phyloP scores from a whole-genome alignment of 345 rosid species.

The Pistacia integerrima region DNA sequence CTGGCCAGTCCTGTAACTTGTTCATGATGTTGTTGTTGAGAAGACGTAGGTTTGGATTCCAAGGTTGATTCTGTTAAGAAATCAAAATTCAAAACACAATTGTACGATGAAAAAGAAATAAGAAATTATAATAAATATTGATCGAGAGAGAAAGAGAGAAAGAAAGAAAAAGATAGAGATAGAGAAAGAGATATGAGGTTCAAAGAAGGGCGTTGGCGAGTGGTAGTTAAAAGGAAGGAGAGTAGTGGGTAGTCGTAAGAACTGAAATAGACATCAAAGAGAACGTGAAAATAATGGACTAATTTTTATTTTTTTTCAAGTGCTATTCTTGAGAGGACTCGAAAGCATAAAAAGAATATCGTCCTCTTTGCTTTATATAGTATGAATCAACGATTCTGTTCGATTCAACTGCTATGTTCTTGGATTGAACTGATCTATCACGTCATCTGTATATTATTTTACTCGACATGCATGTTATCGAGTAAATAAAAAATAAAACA shows the following conservation, averaged over 20 bases:
- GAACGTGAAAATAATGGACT: conserved; percentile 43
- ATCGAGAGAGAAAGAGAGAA: not conserved
- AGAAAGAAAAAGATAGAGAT: not conserved
- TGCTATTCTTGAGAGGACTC: no score
- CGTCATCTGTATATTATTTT: no score
- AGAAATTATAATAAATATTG: not conserved
- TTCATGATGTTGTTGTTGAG: conserved; percentile 32
- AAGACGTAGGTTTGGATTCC: not conserved
- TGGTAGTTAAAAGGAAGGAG: conserved; percentile 29
- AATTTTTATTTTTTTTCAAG: not conserved
- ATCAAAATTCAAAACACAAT: not conserved
- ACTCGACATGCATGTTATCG: no score
- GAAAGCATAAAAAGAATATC: no score
- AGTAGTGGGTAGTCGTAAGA: conserved; percentile 11
- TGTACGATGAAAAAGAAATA: not conserved
- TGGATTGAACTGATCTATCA: no score
- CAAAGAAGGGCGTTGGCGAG: not conserved
- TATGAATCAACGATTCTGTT: no score
- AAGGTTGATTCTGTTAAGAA: conserved; percentile 9
- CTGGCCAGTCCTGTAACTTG: conserved; percentile 83
- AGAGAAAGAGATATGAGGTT: conserved; percentile 9
- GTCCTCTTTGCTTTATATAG: no score
- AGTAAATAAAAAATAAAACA: no score
- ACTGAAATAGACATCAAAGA: conserved; percentile 30
- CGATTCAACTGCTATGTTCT: no score